Conservation (phyloP, 768 basidiomycete genomes). For the Rhizopogon vinicolor region DNA sequence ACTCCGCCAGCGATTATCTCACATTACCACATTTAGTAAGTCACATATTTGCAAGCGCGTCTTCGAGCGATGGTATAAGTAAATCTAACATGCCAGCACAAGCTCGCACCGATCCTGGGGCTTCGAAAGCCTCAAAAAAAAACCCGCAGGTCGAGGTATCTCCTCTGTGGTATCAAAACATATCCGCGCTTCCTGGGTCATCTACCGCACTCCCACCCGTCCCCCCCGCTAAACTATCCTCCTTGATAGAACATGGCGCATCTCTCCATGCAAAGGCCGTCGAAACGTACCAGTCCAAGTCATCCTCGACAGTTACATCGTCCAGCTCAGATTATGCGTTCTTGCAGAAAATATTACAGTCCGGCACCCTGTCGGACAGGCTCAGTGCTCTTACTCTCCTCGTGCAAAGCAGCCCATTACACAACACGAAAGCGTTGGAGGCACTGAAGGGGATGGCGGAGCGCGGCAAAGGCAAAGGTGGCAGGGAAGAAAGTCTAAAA, state of each 20-base stretch:
- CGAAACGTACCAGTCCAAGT: conserved; percentile 44
- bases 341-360: conserved; percentile 77
- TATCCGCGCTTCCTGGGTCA: conserved; percentile 35
- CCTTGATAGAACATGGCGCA: conserved; percentile 42
- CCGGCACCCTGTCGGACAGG: conserved; percentile 89
- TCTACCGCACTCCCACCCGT: conserved; percentile 26
- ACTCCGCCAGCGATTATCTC: too few species aligned
- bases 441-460: conserved; percentile 73
- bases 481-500: conserved; percentile 89
- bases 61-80: too few species aligned
- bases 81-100: not conserved
- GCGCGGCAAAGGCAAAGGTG: conserved; percentile 75
- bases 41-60: not conserved
- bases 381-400: conserved; percentile 87
- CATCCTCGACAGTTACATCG: conserved; percentile 38
- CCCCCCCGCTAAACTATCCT: conserved; percentile 39
- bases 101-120: conserved; percentile 7
- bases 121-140: not conserved
- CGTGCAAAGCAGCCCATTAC: conserved; percentile 83
- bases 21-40: too few species aligned
- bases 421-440: conserved; percentile 80
- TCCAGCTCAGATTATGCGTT: conserved; percentile 75
- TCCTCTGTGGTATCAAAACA: conserved; percentile 52
- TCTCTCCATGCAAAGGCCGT: conserved; percentile 41
- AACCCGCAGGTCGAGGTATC: conserved; percentile 26